Base-by-base conservation (phyloP, 805 yeast genomes). In the Saturnispora ahearnii region DNA sequence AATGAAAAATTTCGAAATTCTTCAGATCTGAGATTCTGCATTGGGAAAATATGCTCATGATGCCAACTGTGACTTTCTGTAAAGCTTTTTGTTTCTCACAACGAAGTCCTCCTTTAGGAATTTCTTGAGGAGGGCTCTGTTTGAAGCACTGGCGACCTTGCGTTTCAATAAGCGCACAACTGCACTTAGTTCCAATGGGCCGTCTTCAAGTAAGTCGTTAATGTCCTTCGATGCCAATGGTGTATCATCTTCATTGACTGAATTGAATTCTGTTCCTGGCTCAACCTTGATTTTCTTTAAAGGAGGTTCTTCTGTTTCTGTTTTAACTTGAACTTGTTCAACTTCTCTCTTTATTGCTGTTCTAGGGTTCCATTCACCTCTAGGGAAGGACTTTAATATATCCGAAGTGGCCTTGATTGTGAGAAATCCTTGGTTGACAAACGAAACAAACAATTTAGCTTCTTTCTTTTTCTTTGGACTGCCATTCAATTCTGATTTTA, bases 351-450 rank as follows among this genome's bases (percentile, higher is more conserved):
- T 54, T 55, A 62, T 46, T 57, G 72, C 56, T 63, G 76, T 53
- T 32, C 64, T 62, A 22, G 96, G 91, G 65, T 83, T 83, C 96
- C 96, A 90, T 48, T 81, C 86, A 28, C 96, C 96, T 18, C 63
- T 68, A 2, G 93, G 93, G 68, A 89, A 88, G 34, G 76, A 76
- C 15, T 68, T 63, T 52, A 90, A 71, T 13, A 85, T 71, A 36
- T 73, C 71, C 12, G 77, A 72, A 6, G 84, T 79, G 1, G 89
- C 85, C 57, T 76, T 84, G 41, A 90, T 66, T 12, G 79, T 76
- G 43, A 85, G 77, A 53, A 77, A 59, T 40, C 86, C 84, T 50
- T 77, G 54, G 63, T 66, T 38, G 40, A 54, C 51, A 46, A 77
- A 73, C 52, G 73, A 72, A 29, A 78, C 75, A 49, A 56, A 62